phyloP scores from a whole-genome alignment of 108 stramenopile genomes.

The Stephanodiscus minutulus region DNA sequence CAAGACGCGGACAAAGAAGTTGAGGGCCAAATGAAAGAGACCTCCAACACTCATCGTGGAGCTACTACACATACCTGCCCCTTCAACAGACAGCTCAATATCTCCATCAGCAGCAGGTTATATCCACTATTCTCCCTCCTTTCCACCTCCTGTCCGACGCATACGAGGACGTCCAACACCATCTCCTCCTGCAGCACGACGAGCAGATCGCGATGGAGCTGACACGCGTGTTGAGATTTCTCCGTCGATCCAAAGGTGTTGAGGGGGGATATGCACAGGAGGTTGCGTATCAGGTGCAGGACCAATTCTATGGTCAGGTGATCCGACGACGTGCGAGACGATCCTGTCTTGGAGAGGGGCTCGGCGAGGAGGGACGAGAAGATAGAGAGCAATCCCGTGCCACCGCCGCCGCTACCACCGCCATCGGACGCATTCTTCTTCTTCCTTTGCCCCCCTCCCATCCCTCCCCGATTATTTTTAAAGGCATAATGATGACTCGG shows the following conservation, averaged over 20 bases:
- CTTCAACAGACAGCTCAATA: constrained; percentile 71
- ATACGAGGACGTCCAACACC: constrained; percentile 80
- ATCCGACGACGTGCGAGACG: constrained; percentile 70
- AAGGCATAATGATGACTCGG: constrained; percentile 57
- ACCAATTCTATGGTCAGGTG: constrained; percentile 88
- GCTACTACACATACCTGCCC: constrained; percentile 41
- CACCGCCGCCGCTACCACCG: constrained; percentile 14
- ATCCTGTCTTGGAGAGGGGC: constrained; percentile 67
- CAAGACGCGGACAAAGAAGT: neutral
- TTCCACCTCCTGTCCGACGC: constrained; percentile 78
- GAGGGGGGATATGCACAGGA: constrained; percentile 54
- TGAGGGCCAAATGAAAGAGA: neutral
- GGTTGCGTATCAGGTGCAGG: constrained; percentile 82
- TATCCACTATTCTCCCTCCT: constrained; percentile 78
- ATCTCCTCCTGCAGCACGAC: constrained; percentile 74
- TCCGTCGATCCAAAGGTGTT: constrained; percentile 47
- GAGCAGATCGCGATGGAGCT: constrained; percentile 75
- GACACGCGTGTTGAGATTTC: constrained; percentile 31
- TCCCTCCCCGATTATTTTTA: constrained; percentile 13
- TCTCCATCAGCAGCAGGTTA: constrained; percentile 88
- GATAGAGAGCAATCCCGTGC: constrained; percentile 65
- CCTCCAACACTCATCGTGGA: neutral
- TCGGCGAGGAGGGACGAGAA: constrained; percentile 84
- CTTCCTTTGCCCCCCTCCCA: constrained; percentile 9
- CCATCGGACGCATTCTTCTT: constrained; percentile 1